These are phyloP conservation scores for Rosa chinensis DNA, from an alignment of 306 rosid genomes.

Conservation along the genomic window DNA sequence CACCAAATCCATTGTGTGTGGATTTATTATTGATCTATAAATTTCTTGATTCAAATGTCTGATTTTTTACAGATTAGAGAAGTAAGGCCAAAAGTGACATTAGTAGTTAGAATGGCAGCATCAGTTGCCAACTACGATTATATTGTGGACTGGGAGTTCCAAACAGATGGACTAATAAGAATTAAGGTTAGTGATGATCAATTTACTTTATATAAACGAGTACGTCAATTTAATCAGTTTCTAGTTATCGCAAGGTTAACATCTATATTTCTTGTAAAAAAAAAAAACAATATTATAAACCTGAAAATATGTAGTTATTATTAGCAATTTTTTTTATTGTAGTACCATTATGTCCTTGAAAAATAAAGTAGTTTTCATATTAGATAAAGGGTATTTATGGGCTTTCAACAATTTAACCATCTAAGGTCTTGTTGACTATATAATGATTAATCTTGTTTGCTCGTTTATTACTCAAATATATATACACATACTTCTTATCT, in stretches of 20 bases:
- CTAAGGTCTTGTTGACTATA: no score
- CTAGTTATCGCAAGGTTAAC: no score
- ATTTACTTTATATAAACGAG: not conserved
- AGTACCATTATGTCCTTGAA: no score
- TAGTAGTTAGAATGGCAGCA: conserved; percentile 88
- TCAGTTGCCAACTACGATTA: conserved; percentile 91
- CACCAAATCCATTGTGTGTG: not conserved
- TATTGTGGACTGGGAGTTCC: conserved; percentile 92
- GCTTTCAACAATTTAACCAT: no score
- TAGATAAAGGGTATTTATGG: no score
- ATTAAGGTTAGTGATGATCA: conserved; percentile 48
- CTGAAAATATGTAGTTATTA: no score
- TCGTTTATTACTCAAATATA: not conserved
- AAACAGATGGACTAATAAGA: conserved; percentile 81
- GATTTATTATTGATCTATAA: not conserved
- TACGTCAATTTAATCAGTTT: no score
- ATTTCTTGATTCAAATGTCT: not conserved
- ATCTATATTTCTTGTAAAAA: no score
- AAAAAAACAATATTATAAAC: no score
- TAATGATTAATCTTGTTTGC: not conserved
- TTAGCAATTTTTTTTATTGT: no score
- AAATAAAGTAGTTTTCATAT: no score
- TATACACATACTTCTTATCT: no score
- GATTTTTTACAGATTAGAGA: conserved; percentile 55
- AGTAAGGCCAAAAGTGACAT: conserved; percentile 88